These are phyloP conservation scores for Barnettozyma populi DNA, from an alignment of 805 yeast genomes.

Conservation along the genomic window DNA sequence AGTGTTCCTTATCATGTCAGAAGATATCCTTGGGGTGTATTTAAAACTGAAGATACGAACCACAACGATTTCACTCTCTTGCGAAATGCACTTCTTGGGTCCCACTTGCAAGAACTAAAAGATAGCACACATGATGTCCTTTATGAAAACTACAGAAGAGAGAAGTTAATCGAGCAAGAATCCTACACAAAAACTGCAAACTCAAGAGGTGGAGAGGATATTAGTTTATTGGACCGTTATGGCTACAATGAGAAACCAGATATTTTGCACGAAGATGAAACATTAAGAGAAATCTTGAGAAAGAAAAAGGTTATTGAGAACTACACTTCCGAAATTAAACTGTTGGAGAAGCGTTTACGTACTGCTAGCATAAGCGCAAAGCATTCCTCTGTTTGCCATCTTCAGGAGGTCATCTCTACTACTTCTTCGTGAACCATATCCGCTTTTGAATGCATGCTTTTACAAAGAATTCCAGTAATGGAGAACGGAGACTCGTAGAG, in stretches of 20 bases:
- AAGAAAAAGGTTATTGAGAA: conserved; percentile 18
- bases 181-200: neutral
- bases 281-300: conserved; percentile 16
- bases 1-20: conserved; percentile 42
- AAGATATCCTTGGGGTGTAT: conserved; percentile 64
- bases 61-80: conserved; percentile 66
- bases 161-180: conserved; percentile 40
- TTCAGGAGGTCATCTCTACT: neutral
- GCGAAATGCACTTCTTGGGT: conserved; percentile 66
- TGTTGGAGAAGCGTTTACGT: conserved; percentile 16
- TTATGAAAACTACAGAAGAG: conserved; percentile 77
- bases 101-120: conserved; percentile 78
- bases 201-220: conserved; percentile 1
- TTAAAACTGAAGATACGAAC: conserved; percentile 49
- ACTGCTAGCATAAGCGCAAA: conserved; percentile 1
- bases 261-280: conserved; percentile 4
- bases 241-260: neutral
- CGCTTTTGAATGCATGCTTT: too few relatives aligned
- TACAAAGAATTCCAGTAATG: too few relatives aligned
- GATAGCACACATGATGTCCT: conserved; percentile 70
- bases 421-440: neutral
- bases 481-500: too few relatives aligned
- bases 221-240: conserved; percentile 4
- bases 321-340: conserved; percentile 15
- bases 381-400: neutral